Conservation (phyloP, 1,284 basidiomycete species). For the Wolfiporia cocos region DNA sequence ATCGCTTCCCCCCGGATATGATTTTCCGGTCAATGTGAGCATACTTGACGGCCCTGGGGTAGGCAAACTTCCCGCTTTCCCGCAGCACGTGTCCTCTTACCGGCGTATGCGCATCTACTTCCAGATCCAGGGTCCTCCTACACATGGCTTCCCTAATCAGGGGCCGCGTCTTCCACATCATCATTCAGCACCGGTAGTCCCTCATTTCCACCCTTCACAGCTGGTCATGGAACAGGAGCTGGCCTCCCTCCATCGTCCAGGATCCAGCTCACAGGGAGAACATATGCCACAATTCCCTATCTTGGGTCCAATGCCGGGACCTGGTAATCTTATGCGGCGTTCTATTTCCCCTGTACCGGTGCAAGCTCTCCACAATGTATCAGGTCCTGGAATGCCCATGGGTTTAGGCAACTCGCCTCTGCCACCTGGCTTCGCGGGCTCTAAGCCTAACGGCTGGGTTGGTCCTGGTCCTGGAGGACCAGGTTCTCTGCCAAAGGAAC, state of each 20-base stretch:
- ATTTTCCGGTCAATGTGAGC: conserved; percentile 18
- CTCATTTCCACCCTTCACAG: conserved; percentile 17
- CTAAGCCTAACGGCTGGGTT: conserved; percentile 19
- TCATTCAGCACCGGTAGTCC: conserved; percentile 21
- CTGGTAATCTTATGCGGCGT: conserved; percentile 19
- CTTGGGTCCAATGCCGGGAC: conserved; percentile 12
- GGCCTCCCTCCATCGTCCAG: conserved; percentile 14
- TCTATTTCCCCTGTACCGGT: conserved; percentile 26
- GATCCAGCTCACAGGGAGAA: conserved; percentile 11
- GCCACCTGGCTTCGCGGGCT: conserved; percentile 13
- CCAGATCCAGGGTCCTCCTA: conserved; percentile 7
- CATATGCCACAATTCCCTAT: conserved; percentile 17
- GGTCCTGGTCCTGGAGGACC: conserved; percentile 3
- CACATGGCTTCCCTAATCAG: conserved; percentile 17
- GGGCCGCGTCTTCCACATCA: conserved; percentile 21
- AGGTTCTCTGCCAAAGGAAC: conserved; percentile 12
- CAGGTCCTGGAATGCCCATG: conserved; percentile 10
- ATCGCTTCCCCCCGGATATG: conserved; percentile 20
- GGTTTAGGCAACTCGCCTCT: conserved; percentile 13
- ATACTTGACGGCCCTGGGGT: conserved; percentile 16
- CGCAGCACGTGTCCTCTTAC: conserved; percentile 12
- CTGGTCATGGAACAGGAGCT: conserved; percentile 23
- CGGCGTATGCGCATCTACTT: conserved; percentile 11
- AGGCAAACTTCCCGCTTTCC: conserved; percentile 14
- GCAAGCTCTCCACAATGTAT: conserved; percentile 12